Evolutionary conservation across 2,329 filamentous ascomycete species (phyloP).

Genomic region (Clarireedia hainanense): DNA sequence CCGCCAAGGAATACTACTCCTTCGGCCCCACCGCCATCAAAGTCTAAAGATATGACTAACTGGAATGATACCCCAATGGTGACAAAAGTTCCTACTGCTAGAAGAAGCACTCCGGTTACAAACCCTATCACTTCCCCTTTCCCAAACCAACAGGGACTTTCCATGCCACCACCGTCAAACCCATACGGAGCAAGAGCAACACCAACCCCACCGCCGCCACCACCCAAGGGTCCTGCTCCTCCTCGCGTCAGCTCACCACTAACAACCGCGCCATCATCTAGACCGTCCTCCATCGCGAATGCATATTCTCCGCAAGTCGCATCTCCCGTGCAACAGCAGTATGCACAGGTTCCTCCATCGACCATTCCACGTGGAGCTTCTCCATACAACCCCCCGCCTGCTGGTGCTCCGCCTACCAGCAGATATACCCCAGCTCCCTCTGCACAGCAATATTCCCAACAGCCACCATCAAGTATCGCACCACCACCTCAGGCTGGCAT

Average conservation of each 20-base stretch:
- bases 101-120: constrained; percentile 59
- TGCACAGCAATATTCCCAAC: constrained; percentile 43
- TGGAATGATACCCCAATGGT: constrained; percentile 97
- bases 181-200: constrained; percentile 53
- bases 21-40: constrained; percentile 62
- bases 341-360: constrained; percentile 37
- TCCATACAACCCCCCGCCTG: constrained; percentile 76
- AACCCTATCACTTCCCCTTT: constrained; percentile 66
- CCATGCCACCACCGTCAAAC: constrained; percentile 49
- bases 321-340: constrained; percentile 34
- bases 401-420: constrained; percentile 60
- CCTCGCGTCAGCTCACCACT: constrained; percentile 68
- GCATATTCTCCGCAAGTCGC: constrained; percentile 55
- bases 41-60: constrained; percentile 62
- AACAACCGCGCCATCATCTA: constrained; percentile 37
- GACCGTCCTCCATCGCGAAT: constrained; percentile 50
- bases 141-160: constrained; percentile 50
- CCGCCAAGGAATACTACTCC: constrained; percentile 60
- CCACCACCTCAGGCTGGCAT: constrained; percentile 35
- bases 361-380: constrained; percentile 68
- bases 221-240: constrained; percentile 69
- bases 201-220: constrained; percentile 69
- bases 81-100: constrained; percentile 59
- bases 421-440: constrained; percentile 66
- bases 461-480: constrained; percentile 32